Conservation (phyloP, 495 filamentous ascomycete genomes). For the Trichoderma erinaceum region DNA sequence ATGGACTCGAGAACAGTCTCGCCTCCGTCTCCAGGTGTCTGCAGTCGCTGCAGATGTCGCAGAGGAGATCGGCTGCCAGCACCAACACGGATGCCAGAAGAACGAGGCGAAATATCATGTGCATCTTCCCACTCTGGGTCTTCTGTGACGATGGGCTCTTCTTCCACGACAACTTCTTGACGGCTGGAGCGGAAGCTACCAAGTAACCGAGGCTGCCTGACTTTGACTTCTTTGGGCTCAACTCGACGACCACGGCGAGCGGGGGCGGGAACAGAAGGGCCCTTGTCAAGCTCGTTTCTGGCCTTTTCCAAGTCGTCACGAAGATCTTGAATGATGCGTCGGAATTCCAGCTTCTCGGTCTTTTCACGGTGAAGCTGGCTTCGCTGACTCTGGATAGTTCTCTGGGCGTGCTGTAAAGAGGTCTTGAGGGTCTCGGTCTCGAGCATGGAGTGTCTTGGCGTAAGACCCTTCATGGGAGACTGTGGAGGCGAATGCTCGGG, state of each 20-base stretch:
- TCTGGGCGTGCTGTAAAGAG: constrained; percentile 86
- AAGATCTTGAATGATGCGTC: constrained; percentile 91
- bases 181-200: constrained; percentile 69
- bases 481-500: constrained; percentile 86
- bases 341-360: constrained; percentile 93
- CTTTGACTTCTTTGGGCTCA: constrained; percentile 67
- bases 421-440: constrained; percentile 94
- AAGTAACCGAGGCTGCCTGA: constrained; percentile 60
- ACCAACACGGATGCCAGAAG: constrained; percentile 8
- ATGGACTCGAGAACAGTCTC: background rate
- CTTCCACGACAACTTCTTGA: constrained; percentile 64
- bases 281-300: constrained; percentile 50
- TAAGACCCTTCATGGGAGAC: constrained; percentile 78
- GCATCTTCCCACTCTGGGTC: constrained; percentile 88
- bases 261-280: constrained; percentile 33
- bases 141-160: constrained; percentile 49
- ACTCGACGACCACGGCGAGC: constrained; percentile 62
- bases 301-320: constrained; percentile 84
- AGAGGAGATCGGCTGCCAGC: constrained; percentile 15
- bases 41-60: constrained; percentile 22
- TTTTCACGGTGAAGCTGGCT: constrained; percentile 94
- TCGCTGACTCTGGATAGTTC: constrained; percentile 92
- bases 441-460: constrained; percentile 79
- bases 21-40: background rate
- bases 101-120: constrained; percentile 30